Evolutionary conservation across 75 land plant species (phyloP), one percentile per base, ranked within the genome.

Genomic region (Picea glauca): DNA sequence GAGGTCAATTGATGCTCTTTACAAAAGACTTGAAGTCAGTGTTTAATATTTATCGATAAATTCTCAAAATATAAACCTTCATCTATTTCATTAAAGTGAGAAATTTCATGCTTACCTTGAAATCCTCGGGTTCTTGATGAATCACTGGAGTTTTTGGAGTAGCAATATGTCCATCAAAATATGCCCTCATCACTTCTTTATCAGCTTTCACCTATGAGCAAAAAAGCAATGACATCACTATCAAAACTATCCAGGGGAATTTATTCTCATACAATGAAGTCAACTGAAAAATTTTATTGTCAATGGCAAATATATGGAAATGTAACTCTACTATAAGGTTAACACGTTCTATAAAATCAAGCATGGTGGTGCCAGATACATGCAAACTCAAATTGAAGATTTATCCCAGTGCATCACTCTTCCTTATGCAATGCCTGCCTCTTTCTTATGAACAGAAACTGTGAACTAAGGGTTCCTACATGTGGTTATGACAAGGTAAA

Each of bases 131-230:
- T 68, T 68, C 78, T 72, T 65, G 64, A 68, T 78, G 38, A 59
- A 77, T 79, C 77, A 57, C 18, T 54, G 87, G 88, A 62, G 92
- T 83, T 57, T 50, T 75, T 13, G 91, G 91, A 50, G 87, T 84
- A 72, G 76, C 76, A 9, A 83, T 11, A 18, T 61, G 64, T 20
- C 76, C 77, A 33, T 79, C 79, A 23, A 59, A 83, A 60, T 65
- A 54, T 54, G 57, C 54, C 62, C 62, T 77, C 58, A 58, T 62
- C 23, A 78, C 72, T 43, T 74, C 33, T 21, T 87, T 90, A 46
- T 85, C 88, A 58, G 87, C 92, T 80, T 90, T 90, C 77, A 90
- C 90, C 92, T 90, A 72, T 20, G 23, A 58, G 57, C 43, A 68
- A 50, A 75, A 75, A 75, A 57, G 35, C 33, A 54, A 75, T 30